These are phyloP conservation scores for Suhomyces bribrorum DNA, from an alignment of 1,139 yeast genomes.

Conservation along the genomic window DNA sequence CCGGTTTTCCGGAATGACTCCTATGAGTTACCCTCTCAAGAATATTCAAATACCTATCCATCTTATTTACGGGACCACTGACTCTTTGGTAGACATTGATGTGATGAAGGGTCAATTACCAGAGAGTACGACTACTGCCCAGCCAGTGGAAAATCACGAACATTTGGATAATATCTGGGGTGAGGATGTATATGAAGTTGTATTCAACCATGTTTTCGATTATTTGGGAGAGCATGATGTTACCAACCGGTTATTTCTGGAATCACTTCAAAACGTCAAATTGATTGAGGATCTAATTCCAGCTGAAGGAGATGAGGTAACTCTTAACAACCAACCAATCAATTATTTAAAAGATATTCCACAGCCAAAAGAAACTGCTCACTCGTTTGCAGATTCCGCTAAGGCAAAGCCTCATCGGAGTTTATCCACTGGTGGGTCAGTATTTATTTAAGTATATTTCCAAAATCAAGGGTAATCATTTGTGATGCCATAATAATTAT, in stretches of 20 bases:
- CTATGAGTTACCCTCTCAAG: conserved; percentile 46
- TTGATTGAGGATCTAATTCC: conserved; percentile 13
- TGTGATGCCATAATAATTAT: too few relatives aligned
- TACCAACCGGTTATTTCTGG: conserved; percentile 8
- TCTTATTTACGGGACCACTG: conserved; percentile 75
- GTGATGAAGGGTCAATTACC: conserved; percentile 65
- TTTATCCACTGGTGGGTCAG: conserved; percentile 20
- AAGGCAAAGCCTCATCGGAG: conserved; percentile 14
- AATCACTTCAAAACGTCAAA: conserved; percentile 7
- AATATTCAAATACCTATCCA: conserved; percentile 72
- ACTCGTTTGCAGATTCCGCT: conserved; percentile 1
- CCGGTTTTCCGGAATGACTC: conserved; percentile 40
- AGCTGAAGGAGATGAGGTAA: conserved; percentile 10
- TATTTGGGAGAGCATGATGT: conserved; percentile 29
- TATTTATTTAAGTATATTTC: conserved; percentile 17
- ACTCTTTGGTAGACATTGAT: conserved; percentile 82
- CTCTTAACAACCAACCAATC: conserved; percentile 10
- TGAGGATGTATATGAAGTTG: conserved; percentile 54
- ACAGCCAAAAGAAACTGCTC: conserved; percentile 1
- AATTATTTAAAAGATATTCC: conserved; percentile 8
- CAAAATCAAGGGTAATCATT: too few relatives aligned
- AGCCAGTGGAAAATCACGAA: conserved; percentile 66
- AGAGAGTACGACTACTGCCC: conserved; percentile 30
- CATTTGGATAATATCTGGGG: conserved; percentile 95
- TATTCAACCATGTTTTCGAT: conserved; percentile 52